Evolutionary conservation across 768 basidiomycete genomes (phyloP), one percentile per base, ranked within the genome.

Genomic region (Auricularia heimuer): DNA sequence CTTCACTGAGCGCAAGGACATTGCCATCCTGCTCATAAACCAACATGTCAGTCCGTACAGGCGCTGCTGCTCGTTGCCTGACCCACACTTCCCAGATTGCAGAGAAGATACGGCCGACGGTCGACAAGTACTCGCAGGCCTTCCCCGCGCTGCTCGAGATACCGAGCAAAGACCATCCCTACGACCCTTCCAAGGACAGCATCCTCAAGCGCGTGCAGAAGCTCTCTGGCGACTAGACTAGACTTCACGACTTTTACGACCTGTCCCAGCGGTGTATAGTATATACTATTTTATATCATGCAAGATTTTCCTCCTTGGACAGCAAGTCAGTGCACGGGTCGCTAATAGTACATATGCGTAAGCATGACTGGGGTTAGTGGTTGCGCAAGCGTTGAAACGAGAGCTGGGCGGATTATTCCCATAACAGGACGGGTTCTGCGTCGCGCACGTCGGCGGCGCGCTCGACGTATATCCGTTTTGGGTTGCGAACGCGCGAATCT

Each of bases 131-230:
- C 75, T 87, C 92, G 68, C 91, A 94, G 75, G 87, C 96, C 0
- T 99, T 99, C 79, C 97, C 97, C 24, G 94, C 97, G 0, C 78
- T 99, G 47, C 85, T 99, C 16, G 97, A 99, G 77, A 98, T 99
- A 67, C 97, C 97, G 33, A 94, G 93, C 64, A 98, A 98, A 75
- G 96, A 98, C 72, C 94, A 97, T 76, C 96, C 96, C 42, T 98
- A 98, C 71, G 96, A 98, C 76, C 96, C 96, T 16, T 85, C 87
- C 12, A 98, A 98, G 74, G 96, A 98, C 73, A 97, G 94, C 0
- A 85, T 98, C 36, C 81, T 98, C 71, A 98, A 95, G 76, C 86
- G 95, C 63, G 96, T 99, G 16, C 94, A 96, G 82, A 99, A 93
- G 77, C 82, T 98, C 35, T 90, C 94, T 70, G 96, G 94, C 72